Evolutionary conservation across 2,329 filamentous ascomycete species (phyloP).

Genomic region (Alternaria brassicae): DNA sequence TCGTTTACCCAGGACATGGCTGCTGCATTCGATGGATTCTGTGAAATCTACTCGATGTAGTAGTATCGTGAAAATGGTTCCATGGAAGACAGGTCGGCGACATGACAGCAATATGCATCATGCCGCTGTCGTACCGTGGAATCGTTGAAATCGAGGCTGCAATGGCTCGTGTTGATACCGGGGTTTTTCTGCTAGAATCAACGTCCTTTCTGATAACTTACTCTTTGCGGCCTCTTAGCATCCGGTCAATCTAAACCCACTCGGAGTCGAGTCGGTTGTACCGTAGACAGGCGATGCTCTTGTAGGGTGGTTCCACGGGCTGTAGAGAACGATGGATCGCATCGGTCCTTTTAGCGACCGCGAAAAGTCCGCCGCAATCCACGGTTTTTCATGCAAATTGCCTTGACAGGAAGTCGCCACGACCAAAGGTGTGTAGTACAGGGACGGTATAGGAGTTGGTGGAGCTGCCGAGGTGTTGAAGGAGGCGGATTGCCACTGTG

Average conservation of each 20-base stretch:
- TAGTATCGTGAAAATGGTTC: slow-evolving; percentile 2
- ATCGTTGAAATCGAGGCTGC: slow-evolving; percentile 8
- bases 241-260: background rate
- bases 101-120: slow-evolving; percentile 8
- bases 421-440: slow-evolving; percentile 7
- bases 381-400: slow-evolving; percentile 14
- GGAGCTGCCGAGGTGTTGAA: slow-evolving; percentile 4
- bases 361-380: slow-evolving; percentile 20
- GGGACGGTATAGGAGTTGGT: slow-evolving; percentile 1
- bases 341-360: slow-evolving; percentile 19
- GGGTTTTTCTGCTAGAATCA: slow-evolving; percentile 10
- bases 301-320: slow-evolving; percentile 8
- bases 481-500: slow-evolving; percentile 12
- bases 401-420: slow-evolving; percentile 19
- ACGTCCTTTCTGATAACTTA: background rate
- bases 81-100: slow-evolving; percentile 8
- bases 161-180: slow-evolving; percentile 7
- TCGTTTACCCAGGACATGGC: slow-evolving; percentile 8
- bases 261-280: slow-evolving; percentile 9
- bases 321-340: background rate
- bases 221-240: background rate
- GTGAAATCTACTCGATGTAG: slow-evolving; percentile 5
- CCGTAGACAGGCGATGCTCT: background rate
- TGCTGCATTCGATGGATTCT: slow-evolving; percentile 7
- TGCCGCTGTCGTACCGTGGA: slow-evolving; percentile 16